phyloP scores from a whole-genome alignment of 164 flowering plant species.

The Umbellularia californica region DNA sequence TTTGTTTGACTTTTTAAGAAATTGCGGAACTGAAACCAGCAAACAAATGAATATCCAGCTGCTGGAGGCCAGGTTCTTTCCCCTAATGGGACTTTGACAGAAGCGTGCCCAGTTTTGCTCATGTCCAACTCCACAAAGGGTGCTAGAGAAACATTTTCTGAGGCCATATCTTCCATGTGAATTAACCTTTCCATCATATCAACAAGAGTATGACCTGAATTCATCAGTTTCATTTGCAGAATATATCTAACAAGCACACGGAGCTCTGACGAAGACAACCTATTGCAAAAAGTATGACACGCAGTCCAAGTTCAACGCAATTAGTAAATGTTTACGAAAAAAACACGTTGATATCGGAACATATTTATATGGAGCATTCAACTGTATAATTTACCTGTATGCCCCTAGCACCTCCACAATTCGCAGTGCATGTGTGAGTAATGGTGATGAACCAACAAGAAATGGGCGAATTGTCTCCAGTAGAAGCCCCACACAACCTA shows the following conservation, averaged over 20 bases:
- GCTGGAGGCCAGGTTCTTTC: slow-evolving; percentile 99
- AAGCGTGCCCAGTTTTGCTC: slow-evolving; percentile 92
- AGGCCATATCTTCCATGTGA: slow-evolving; percentile 61
- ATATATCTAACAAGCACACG: slow-evolving; percentile 73
- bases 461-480: slow-evolving; percentile 84
- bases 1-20: slow-evolving; percentile 54
- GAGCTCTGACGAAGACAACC: slow-evolving; percentile 87
- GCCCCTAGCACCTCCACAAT: slow-evolving; percentile 96
- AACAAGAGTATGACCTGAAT: slow-evolving; percentile 67
- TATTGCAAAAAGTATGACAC: slow-evolving; percentile 26
- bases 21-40: slow-evolving; percentile 91
- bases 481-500: slow-evolving; percentile 94
- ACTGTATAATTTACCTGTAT: slow-evolving; percentile 50
- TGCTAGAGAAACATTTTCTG: slow-evolving; percentile 79
- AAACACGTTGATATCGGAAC: neutral
- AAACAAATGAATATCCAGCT: slow-evolving; percentile 98
- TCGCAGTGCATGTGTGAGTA: slow-evolving; percentile 69
- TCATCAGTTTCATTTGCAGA: slow-evolving; percentile 67
- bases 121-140: slow-evolving; percentile 94
- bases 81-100: slow-evolving; percentile 90
- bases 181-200: slow-evolving; percentile 89
- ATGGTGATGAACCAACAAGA: slow-evolving; percentile 71
- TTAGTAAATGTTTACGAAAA: neutral
- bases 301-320: slow-evolving; percentile 6
- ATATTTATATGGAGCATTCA: neutral